Evolutionary conservation across 495 filamentous ascomycete species (phyloP).

Genomic region (Chaetomidium leptoderma): DNA sequence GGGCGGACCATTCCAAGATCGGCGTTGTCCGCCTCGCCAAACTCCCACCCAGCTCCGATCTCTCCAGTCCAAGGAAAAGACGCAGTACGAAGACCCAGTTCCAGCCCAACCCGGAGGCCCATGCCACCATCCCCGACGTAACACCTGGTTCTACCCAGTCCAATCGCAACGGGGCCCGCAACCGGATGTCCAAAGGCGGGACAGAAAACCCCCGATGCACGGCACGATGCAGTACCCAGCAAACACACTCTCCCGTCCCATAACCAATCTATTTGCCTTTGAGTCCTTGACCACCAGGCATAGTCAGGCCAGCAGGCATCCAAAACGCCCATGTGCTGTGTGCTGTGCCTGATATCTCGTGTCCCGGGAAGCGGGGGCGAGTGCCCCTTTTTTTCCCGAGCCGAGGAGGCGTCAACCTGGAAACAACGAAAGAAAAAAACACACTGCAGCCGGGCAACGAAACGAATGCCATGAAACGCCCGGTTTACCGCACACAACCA

Average conservation of each 20-base stretch:
- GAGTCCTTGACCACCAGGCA: too few relatives aligned
- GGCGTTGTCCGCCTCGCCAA: conserved; percentile 3
- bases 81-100: background rate
- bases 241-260: conserved; percentile 1
- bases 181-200: background rate
- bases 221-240: conserved; percentile 3
- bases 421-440: background rate
- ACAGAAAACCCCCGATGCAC: conserved; percentile 4
- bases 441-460: conserved; percentile 12
- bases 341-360: background rate
- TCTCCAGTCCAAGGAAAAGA: background rate
- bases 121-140: conserved; percentile 2
- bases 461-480: background rate
- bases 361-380: background rate
- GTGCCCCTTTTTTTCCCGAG: conserved; percentile 3
- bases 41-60: background rate
- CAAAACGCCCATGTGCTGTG: background rate
- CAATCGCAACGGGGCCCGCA: background rate
- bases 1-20: conserved; percentile 9
- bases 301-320: background rate
- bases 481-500: conserved; percentile 1
- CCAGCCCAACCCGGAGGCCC: background rate
- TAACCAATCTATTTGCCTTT: background rate
- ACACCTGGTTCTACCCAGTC: background rate
- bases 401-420: background rate